Conservation (phyloP, 352 stramenopile genomes). For the Globisporangium sylvaticum region DNA sequence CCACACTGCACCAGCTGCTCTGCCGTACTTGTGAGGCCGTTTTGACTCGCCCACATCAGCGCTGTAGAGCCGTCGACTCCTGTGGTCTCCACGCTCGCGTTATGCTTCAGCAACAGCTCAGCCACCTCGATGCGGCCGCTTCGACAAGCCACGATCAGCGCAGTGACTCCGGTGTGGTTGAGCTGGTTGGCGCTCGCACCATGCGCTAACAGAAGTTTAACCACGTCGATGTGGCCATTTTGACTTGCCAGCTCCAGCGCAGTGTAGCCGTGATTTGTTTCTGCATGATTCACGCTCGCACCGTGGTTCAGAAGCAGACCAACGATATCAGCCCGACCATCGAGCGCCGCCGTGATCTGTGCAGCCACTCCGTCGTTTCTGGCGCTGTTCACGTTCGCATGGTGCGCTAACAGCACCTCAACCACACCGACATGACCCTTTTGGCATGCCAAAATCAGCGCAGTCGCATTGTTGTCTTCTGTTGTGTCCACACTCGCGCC, state of each 20-base stretch:
- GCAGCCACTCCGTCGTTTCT: not conserved
- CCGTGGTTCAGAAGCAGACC: not conserved
- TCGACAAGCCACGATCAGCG: conserved; percentile 1
- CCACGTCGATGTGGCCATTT: not conserved
- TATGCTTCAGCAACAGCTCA: not conserved
- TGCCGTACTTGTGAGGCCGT: not conserved
- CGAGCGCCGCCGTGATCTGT: not conserved
- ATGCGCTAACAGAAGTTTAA: not conserved
- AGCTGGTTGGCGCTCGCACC: not conserved
- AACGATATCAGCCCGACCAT: not conserved
- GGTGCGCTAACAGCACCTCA: not conserved
- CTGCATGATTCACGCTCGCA: not conserved
- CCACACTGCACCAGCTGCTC: not conserved
- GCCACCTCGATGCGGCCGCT: not conserved
- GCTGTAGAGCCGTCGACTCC: not conserved
- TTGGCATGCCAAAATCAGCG: not conserved
- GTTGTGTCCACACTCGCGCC: not conserved
- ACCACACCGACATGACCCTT: not conserved
- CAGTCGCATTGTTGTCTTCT: not conserved
- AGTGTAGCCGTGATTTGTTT: not conserved
- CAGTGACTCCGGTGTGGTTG: not conserved
- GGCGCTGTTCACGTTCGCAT: not conserved
- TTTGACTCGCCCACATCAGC: not conserved
- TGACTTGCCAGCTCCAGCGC: not conserved
- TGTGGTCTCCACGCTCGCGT: not conserved